phyloP scores from a whole-genome alignment of 1,139 yeast species.

The Magnusiomyces ingens region DNA sequence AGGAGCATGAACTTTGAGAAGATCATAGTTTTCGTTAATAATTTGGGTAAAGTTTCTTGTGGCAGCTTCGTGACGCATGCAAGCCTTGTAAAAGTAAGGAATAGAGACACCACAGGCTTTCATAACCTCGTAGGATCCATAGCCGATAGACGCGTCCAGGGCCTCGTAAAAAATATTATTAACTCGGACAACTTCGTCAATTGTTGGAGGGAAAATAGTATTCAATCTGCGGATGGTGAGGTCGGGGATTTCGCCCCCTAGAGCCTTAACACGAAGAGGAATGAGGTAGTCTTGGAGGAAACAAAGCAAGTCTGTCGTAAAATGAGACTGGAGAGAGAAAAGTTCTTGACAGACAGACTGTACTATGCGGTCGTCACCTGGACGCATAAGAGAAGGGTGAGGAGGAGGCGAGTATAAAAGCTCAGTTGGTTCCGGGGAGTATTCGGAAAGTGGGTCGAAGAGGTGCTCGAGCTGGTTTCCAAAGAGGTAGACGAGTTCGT shows the following conservation, averaged over 20 bases:
- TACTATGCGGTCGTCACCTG: conserved; percentile 24
- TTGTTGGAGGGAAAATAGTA: conserved; percentile 84
- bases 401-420: conserved; percentile 52
- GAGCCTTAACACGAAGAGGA: conserved; percentile 65
- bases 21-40: conserved; percentile 31
- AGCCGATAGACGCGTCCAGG: conserved; percentile 55
- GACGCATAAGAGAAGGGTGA: conserved; percentile 19
- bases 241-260: conserved; percentile 45
- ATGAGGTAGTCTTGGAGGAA: conserved; percentile 72
- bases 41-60: conserved; percentile 48
- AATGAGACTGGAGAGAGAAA: conserved; percentile 61
- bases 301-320: conserved; percentile 62
- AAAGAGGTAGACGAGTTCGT: conserved; percentile 61
- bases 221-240: conserved; percentile 59
- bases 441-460: conserved; percentile 84
- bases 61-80: conserved; percentile 91
- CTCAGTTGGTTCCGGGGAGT: conserved; percentile 83
- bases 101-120: conserved; percentile 73
- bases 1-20: conserved; percentile 9
- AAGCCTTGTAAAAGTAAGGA: conserved; percentile 88
- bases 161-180: conserved; percentile 80
- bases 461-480: conserved; percentile 85
- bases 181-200: conserved; percentile 85
- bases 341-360: conserved; percentile 60
- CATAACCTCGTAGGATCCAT: conserved; percentile 66